phyloP scores from a whole-genome alignment of 331 rosid species.

The Arachis monticola region DNA sequence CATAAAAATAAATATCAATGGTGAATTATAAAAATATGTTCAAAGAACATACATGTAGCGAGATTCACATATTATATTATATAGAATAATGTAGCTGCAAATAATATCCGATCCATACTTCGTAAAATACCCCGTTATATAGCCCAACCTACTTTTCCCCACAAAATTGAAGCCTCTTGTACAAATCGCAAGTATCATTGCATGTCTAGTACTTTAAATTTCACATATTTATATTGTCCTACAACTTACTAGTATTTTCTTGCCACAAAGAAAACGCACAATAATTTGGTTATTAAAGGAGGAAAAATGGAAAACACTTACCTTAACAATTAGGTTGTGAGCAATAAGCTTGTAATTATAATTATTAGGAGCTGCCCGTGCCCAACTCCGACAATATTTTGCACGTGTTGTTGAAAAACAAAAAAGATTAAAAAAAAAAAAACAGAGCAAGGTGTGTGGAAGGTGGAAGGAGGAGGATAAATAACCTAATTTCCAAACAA shows the following conservation, averaged over 20 bases:
- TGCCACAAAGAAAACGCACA: slow-evolving; percentile 1
- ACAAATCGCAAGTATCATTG: not conserved
- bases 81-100: not conserved
- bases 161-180: not conserved
- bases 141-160: not conserved
- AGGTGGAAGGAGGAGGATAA: not conserved
- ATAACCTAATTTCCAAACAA: not conserved
- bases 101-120: slow-evolving; percentile 10
- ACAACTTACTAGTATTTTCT: slow-evolving; percentile 3
- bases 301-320: not conserved
- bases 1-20: too few species aligned
- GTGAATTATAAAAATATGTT: too few species aligned
- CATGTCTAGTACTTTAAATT: not conserved
- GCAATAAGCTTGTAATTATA: slow-evolving; percentile 5
- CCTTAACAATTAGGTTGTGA: too few species aligned
- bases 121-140: not conserved
- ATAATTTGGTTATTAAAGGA: slow-evolving; percentile 11
- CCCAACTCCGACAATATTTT: slow-evolving; percentile 17
- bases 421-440: not conserved
- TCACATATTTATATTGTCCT: not conserved
- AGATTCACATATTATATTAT: too few species aligned
- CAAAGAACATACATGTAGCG: too few species aligned
- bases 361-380: slow-evolving; percentile 18
- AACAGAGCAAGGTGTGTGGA: not conserved
- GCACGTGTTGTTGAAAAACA: slow-evolving; percentile 33